Conservation (phyloP, 148 eudicot genomes). For the Silene conica region DNA sequence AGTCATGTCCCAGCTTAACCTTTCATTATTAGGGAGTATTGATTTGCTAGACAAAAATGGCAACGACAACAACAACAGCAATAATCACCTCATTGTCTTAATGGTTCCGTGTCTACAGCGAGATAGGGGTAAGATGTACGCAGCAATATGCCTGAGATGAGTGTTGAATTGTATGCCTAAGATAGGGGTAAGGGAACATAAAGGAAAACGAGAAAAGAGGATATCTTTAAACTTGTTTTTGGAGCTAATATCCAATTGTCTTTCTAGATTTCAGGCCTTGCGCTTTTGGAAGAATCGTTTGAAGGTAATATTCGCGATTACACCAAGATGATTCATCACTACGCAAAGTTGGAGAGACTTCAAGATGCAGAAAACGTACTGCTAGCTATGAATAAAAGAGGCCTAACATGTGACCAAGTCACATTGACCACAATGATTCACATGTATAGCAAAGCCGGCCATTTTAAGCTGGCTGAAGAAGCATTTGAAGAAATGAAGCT, state of each 20-base stretch:
- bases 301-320: slow-evolving; percentile 88
- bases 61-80: too few relatives aligned
- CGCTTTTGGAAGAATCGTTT: slow-evolving; percentile 75
- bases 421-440: slow-evolving; percentile 75
- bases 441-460: slow-evolving; percentile 88
- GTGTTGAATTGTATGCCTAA: too few relatives aligned
- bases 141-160: too few relatives aligned
- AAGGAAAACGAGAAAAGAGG: not conserved
- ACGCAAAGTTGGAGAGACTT: slow-evolving; percentile 54
- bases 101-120: too few relatives aligned
- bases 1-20: too few relatives aligned
- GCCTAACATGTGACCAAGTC: slow-evolving; percentile 71
- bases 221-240: not conserved
- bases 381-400: slow-evolving; percentile 53
- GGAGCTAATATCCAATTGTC: slow-evolving; percentile 12
- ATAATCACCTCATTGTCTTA: too few relatives aligned
- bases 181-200: too few relatives aligned
- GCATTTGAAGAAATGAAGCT: slow-evolving; percentile 68
- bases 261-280: slow-evolving; percentile 54
- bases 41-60: too few relatives aligned
- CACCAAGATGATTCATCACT: slow-evolving; percentile 76
- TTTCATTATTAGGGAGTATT: too few relatives aligned
- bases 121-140: too few relatives aligned
- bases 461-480: slow-evolving; percentile 60
- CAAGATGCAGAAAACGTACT: slow-evolving; percentile 62